These are phyloP conservation scores for Borealophlyctis nickersoniae DNA, from an alignment of 192 early-diverging fungal genomes.

Conservation along the genomic window DNA sequence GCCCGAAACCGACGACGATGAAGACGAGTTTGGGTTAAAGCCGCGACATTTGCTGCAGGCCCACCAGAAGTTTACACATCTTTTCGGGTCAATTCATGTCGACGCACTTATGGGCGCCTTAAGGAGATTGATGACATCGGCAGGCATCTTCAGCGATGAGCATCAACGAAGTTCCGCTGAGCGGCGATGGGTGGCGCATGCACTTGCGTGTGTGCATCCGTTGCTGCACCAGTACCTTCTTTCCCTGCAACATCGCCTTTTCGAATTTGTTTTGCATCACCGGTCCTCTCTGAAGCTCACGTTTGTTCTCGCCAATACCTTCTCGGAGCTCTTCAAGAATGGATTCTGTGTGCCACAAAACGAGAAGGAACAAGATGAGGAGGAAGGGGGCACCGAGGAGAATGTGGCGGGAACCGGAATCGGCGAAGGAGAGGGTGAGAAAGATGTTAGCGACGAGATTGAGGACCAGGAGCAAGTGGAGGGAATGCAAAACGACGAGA, in stretches of 20 bases:
- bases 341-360: conserved; percentile 83
- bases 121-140: background rate
- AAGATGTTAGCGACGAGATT: conserved; percentile 97
- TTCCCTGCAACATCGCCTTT: conserved; percentile 38
- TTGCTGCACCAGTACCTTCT: conserved; percentile 61
- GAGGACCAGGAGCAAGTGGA: conserved; percentile 96
- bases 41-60: conserved; percentile 14
- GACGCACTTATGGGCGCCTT: conserved; percentile 1
- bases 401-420: conserved; percentile 68
- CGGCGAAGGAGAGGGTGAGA: conserved; percentile 90
- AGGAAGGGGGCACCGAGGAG: conserved; percentile 50
- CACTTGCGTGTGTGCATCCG: conserved; percentile 31
- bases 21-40: conserved; percentile 42
- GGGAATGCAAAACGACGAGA: conserved; percentile 74
- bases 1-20: conserved; percentile 37
- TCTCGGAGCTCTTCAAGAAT: conserved; percentile 68
- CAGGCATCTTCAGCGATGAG: background rate
- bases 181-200: background rate
- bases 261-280: conserved; percentile 51
- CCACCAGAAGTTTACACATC: conserved; percentile 1
- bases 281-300: conserved; percentile 68
- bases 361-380: conserved; percentile 61
- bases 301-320: conserved; percentile 68
- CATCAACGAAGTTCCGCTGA: background rate
- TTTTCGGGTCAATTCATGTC: conserved; percentile 5